Evolutionary conservation across 2,329 filamentous ascomycete genomes (phyloP).

Genomic region (Xylariales sp.): DNA sequence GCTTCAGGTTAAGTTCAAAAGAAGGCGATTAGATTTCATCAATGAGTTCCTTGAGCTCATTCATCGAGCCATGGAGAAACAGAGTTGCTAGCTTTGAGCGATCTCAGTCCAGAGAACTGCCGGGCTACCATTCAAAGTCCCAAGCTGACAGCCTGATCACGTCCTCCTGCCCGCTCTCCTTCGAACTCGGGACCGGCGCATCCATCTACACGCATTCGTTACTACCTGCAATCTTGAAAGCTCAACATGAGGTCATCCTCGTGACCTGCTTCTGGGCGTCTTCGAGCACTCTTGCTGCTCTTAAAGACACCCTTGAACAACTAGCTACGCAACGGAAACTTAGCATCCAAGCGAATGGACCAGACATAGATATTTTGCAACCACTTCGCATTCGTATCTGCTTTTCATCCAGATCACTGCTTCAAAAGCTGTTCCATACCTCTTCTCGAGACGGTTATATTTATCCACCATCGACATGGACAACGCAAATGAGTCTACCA

Average conservation of each 20-base stretch:
- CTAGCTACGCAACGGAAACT: conserved; percentile 47
- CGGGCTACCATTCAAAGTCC: conserved; percentile 38
- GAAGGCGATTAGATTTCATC: too few relatives aligned
- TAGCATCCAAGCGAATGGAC: conserved; percentile 24
- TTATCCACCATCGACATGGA: conserved; percentile 59
- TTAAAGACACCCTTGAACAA: conserved; percentile 52
- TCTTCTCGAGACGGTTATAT: conserved; percentile 55
- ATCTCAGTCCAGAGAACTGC: conserved; percentile 33
- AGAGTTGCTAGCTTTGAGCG: not conserved
- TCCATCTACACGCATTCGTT: conserved; percentile 52
- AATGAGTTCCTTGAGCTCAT: conserved; percentile 16
- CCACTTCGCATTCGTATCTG: conserved; percentile 63
- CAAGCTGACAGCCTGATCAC: conserved; percentile 43
- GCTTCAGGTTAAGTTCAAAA: too few relatives aligned
- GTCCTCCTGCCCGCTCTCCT: conserved; percentile 39
- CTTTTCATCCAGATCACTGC: conserved; percentile 67
- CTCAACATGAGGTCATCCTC: conserved; percentile 63
- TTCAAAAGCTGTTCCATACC: conserved; percentile 73
- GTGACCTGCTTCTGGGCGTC: conserved; percentile 80
- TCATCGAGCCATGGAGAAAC: conserved; percentile 20
- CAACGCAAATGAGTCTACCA: conserved; percentile 58
- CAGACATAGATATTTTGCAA: conserved; percentile 12
- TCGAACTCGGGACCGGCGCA: conserved; percentile 54
- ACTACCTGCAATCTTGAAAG: conserved; percentile 55
- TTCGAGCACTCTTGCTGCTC: conserved; percentile 54